These are phyloP conservation scores for Alternaria sp. DNA, from an alignment of 2,329 filamentous ascomycete genomes.

Conservation along the genomic window DNA sequence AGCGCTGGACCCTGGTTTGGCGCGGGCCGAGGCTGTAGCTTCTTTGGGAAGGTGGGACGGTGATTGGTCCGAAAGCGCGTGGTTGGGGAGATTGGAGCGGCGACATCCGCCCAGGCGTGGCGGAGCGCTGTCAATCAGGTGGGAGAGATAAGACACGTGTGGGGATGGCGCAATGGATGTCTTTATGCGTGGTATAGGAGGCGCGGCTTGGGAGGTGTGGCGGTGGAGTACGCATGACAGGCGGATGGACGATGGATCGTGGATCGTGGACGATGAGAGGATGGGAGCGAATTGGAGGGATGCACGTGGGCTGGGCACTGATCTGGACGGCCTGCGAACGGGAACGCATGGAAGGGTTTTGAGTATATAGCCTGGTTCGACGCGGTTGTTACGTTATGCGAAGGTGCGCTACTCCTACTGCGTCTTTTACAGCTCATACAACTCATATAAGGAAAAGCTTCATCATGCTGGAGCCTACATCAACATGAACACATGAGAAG, in stretches of 20 bases:
- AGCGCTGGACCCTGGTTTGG: background rate
- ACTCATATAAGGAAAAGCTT: background rate
- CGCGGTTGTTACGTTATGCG: background rate
- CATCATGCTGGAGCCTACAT: background rate
- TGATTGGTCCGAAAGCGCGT: conserved; percentile 3
- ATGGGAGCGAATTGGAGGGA: background rate
- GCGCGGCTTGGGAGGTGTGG: background rate
- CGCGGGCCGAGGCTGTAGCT: conserved; percentile 8
- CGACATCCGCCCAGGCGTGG: conserved; percentile 4
- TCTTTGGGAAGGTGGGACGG: conserved; percentile 14
- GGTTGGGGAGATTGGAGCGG: conserved; percentile 6
- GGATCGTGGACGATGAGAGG: background rate
- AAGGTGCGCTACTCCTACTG: background rate
- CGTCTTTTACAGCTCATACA: background rate
- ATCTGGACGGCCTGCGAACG: background rate
- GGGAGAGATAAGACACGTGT: conserved; percentile 1
- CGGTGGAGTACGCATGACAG: background rate
- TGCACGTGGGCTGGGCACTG: background rate
- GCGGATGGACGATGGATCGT: background rate
- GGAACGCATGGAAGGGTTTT: background rate
- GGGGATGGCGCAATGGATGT: background rate
- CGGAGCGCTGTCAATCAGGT: background rate
- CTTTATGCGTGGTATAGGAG: background rate
- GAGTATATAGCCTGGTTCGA: background rate
- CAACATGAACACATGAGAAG: background rate